A percentile compares a stretch with the other conserved stretches of the same genome.
phyloP scores from a whole-genome alignment of 202 grass and related monocot species.

The Saccharum hybrid region DNA sequence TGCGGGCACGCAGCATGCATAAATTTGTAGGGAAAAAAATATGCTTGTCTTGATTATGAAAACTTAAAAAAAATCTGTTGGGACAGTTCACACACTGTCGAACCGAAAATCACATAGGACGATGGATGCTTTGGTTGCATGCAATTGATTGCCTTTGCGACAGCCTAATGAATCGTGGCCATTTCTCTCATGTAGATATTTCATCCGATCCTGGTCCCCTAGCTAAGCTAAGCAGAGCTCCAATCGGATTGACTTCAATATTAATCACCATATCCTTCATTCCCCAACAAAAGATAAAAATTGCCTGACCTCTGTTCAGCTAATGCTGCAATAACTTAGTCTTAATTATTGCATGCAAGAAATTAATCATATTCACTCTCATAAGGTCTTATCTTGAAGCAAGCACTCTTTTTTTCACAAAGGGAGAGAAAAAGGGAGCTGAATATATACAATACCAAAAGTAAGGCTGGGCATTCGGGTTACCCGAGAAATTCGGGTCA shows the following conservation, averaged over 20 bases:
- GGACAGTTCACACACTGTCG: constrained; percentile 27
- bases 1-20: neutral
- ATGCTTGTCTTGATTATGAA: neutral
- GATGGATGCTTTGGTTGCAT: constrained; percentile 33
- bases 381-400: neutral
- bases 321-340: neutral
- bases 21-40: neutral
- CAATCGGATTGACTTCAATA: neutral
- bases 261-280: neutral
- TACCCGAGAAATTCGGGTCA: too few species aligned
- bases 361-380: neutral
- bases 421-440: neutral
- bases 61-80: neutral
- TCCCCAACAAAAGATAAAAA: too few species aligned
- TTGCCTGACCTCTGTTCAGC: too few species aligned
- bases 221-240: neutral
- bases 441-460: constrained; percentile 23
- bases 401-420: neutral
- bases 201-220: constrained; percentile 16
- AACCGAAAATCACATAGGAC: neutral
- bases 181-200: constrained; percentile 28
- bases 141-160: constrained; percentile 44
- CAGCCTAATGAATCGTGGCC: constrained; percentile 40
- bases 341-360: neutral
- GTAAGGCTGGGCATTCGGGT: too few species aligned